A percentile compares a stretch with the other conserved stretches of the same genome.
phyloP scores from a whole-genome alignment of 495 filamentous ascomycete species.

The Aspergillus asperescens region DNA sequence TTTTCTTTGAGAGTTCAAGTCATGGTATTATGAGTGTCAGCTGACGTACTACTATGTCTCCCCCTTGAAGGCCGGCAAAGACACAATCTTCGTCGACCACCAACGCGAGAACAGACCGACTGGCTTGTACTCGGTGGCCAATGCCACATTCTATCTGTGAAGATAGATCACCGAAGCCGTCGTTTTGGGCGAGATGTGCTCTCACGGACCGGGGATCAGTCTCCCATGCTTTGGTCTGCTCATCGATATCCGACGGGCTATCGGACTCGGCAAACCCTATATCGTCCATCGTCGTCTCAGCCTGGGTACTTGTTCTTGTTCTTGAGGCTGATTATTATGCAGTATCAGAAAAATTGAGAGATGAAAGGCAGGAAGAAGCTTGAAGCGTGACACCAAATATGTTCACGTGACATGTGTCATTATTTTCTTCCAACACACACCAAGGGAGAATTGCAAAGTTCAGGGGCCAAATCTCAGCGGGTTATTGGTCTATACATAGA shows the following conservation, averaged over 20 bases:
- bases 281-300: conserved; percentile 33
- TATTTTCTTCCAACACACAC: neutral
- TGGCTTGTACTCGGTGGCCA: conserved; percentile 43
- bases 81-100: conserved; percentile 45
- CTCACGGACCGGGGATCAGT: conserved; percentile 30
- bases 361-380: neutral
- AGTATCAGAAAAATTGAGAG: neutral
- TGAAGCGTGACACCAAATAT: neutral
- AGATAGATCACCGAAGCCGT: neutral
- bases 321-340: neutral
- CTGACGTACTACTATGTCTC: conserved; percentile 72
- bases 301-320: conserved; percentile 10
- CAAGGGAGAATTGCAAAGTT: neutral
- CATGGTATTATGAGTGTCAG: neutral
- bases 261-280: conserved; percentile 34
- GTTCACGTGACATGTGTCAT: conserved; percentile 9
- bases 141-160: conserved; percentile 34
- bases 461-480: neutral
- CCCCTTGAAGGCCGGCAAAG: conserved; percentile 81
- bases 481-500: neutral
- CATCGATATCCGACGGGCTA: conserved; percentile 36
- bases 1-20: neutral
- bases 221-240: conserved; percentile 36
- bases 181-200: conserved; percentile 14
- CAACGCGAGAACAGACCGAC: conserved; percentile 43